Percentiles rank a stretch among this genome's conserved stretches.
Conservation (phyloP, 345 rosid genomes). For the Gossypium sturtianum region DNA sequence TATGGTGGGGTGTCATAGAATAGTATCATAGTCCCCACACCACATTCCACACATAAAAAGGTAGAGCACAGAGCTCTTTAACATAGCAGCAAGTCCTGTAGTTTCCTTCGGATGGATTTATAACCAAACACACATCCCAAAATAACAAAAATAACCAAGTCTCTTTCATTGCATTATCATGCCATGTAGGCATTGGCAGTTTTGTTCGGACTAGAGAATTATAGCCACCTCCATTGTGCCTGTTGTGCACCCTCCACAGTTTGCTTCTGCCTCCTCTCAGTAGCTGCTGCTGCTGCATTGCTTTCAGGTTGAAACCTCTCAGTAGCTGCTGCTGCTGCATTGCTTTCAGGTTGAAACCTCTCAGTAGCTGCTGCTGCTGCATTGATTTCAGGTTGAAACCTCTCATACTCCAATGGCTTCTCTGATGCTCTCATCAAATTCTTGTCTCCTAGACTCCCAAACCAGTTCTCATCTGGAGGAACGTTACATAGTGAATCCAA, state of each 20-base stretch:
- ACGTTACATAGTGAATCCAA: neutral
- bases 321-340: neutral
- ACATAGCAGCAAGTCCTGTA: neutral
- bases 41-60: neutral
- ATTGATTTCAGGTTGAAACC: constrained; percentile 1
- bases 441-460: neutral
- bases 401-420: neutral
- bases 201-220: neutral
- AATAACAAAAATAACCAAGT: neutral
- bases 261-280: constrained; percentile 1
- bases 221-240: neutral
- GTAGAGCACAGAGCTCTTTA: neutral
- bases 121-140: neutral
- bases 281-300: neutral
- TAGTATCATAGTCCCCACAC: too few relatives aligned
- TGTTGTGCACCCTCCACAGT: neutral
- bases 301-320: constrained; percentile 1
- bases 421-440: neutral
- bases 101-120: neutral
- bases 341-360: constrained; percentile 7
- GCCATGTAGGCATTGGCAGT: neutral
- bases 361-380: neutral
- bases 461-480: neutral
- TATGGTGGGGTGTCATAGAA: too few relatives aligned
- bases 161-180: neutral